These are phyloP conservation scores for Astrothelium macrocarpum DNA, from an alignment of 495 filamentous ascomycete species.

Conservation along the genomic window DNA sequence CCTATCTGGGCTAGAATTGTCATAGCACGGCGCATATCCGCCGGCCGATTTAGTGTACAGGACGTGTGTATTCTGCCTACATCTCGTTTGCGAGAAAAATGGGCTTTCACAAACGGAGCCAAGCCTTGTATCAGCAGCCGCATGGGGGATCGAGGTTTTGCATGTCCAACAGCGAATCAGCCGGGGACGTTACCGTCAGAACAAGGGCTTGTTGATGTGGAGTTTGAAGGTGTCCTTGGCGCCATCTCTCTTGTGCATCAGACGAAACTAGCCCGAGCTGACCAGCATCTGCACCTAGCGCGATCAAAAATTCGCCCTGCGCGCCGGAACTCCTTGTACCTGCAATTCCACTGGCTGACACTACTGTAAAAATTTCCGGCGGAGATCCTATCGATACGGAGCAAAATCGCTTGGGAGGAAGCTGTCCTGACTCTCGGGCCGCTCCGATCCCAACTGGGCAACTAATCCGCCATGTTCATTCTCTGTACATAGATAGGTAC, in stretches of 20 bases:
- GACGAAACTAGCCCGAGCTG: slow-evolving; percentile 4
- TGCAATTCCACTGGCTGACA: slow-evolving; percentile 2
- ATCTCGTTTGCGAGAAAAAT: neutral
- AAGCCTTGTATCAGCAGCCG: slow-evolving; percentile 4
- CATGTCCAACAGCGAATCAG: slow-evolving; percentile 1
- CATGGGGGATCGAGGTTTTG: neutral
- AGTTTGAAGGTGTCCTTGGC: slow-evolving; percentile 6
- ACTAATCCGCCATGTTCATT: neutral
- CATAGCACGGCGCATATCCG: neutral
- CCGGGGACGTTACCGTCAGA: neutral
- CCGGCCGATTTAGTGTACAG: neutral
- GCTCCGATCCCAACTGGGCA: slow-evolving; percentile 4
- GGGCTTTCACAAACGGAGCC: neutral
- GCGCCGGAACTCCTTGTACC: neutral
- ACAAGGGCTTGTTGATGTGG: neutral
- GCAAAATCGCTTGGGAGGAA: neutral
- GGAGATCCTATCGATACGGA: neutral
- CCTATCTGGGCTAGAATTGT: slow-evolving; percentile 2
- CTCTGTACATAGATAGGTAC: neutral
- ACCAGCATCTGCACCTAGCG: slow-evolving; percentile 4
- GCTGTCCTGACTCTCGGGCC: neutral
- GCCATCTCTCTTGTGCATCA: slow-evolving; percentile 5
- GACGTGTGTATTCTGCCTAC: slow-evolving; percentile 4
- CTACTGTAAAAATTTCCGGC: neutral
- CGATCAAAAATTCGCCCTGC: slow-evolving; percentile 2